phyloP scores from a whole-genome alignment of 2,329 filamentous ascomycete genomes.

The Exserohilum turcica region DNA sequence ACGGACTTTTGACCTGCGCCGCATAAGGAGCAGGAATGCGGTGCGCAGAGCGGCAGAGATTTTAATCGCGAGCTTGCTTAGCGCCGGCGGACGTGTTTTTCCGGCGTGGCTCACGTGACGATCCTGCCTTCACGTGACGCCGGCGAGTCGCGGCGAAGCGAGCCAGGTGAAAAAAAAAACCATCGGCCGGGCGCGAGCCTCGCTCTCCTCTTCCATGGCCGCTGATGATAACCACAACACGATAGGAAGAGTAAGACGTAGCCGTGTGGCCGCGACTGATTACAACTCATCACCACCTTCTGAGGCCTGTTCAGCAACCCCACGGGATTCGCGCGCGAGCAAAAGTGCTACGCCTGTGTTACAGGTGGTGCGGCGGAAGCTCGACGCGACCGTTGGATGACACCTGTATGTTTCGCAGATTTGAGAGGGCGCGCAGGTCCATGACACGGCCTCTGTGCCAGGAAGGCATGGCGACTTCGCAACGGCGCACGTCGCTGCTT shows the following conservation, averaged over 20 bases:
- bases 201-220: slow-evolving; percentile 34
- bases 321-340: background rate
- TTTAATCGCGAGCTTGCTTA: slow-evolving; percentile 24
- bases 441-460: slow-evolving; percentile 15
- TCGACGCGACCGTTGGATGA: slow-evolving; percentile 14
- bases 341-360: slow-evolving; percentile 1
- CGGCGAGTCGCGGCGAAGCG: slow-evolving; percentile 7
- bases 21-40: slow-evolving; percentile 72
- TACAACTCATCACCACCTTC: slow-evolving; percentile 23
- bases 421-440: slow-evolving; percentile 15
- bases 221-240: slow-evolving; percentile 40
- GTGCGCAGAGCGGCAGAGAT: slow-evolving; percentile 18
- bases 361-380: slow-evolving; percentile 7
- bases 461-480: slow-evolving; percentile 17
- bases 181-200: background rate
- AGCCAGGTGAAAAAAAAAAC: slow-evolving; percentile 3
- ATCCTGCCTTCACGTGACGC: slow-evolving; percentile 10
- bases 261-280: slow-evolving; percentile 21
- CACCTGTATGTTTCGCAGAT: slow-evolving; percentile 11
- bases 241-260: slow-evolving; percentile 20
- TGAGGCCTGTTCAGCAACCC: slow-evolving; percentile 22
- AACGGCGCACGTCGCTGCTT: slow-evolving; percentile 11
- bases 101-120: slow-evolving; percentile 3
- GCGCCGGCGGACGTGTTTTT: slow-evolving; percentile 5
- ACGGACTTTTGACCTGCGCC: slow-evolving; percentile 71